A percentile compares a stretch with the other conserved stretches of the same genome.
These are phyloP conservation scores for Ophiostoma sp. DNA, from an alignment of 2,329 filamentous ascomycete genomes.

Conservation along the genomic window DNA sequence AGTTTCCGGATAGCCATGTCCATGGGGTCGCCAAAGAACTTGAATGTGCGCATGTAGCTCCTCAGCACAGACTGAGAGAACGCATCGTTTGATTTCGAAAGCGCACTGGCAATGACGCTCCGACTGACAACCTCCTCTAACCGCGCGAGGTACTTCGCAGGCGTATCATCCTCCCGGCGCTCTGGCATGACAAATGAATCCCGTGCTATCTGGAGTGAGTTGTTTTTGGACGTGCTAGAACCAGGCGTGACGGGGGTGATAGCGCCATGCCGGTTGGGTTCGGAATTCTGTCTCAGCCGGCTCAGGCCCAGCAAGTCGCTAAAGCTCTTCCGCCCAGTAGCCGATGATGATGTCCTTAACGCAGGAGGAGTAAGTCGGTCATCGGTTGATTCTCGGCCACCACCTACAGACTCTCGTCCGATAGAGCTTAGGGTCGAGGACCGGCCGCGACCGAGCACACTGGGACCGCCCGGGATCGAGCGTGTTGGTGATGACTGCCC, in stretches of 20 bases:
- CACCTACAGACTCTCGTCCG: slow-evolving; percentile 64
- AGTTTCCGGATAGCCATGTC: slow-evolving; percentile 96
- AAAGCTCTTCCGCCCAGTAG: slow-evolving; percentile 84
- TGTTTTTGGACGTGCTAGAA: slow-evolving; percentile 68
- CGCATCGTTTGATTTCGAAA: slow-evolving; percentile 79
- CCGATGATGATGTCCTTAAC: slow-evolving; percentile 71
- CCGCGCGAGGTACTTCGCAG: slow-evolving; percentile 79
- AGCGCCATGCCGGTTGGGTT: slow-evolving; percentile 62
- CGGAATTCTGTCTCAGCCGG: slow-evolving; percentile 75
- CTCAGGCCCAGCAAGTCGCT: slow-evolving; percentile 77
- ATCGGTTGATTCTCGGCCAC: slow-evolving; percentile 60
- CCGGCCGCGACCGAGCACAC: slow-evolving; percentile 50
- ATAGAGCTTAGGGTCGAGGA: slow-evolving; percentile 88
- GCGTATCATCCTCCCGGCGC: slow-evolving; percentile 79
- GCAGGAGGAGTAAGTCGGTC: slow-evolving; percentile 62
- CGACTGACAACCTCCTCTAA: slow-evolving; percentile 75
- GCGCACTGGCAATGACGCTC: slow-evolving; percentile 73
- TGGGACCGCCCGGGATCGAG: slow-evolving; percentile 11
- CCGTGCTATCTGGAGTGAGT: slow-evolving; percentile 71
- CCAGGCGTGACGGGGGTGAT: slow-evolving; percentile 63
- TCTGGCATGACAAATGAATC: slow-evolving; percentile 69
- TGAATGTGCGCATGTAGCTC: slow-evolving; percentile 92
- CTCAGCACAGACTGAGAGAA: slow-evolving; percentile 80
- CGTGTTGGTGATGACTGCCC: slow-evolving; percentile 64
- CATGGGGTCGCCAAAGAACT: slow-evolving; percentile 94